Evolutionary conservation across 305 asterid species (phyloP).

Genomic region (Solanum chacoense): DNA sequence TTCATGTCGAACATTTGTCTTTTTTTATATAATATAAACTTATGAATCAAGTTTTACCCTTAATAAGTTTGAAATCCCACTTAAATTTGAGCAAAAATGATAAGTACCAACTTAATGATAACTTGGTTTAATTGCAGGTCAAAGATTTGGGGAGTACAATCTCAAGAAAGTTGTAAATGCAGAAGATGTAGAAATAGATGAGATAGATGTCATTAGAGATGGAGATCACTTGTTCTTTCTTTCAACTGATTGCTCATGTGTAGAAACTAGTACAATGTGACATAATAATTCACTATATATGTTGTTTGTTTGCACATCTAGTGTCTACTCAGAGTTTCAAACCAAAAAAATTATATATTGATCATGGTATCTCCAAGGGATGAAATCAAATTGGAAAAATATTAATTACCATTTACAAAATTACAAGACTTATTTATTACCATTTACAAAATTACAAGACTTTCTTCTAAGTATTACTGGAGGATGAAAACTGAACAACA

Average conservation of each 20-base stretch:
- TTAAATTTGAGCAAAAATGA: not conserved
- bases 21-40: not conserved
- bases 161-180: conserved; percentile 41
- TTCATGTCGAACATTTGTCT: not conserved
- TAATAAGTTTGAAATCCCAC: not conserved
- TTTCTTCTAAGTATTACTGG: not conserved
- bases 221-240: conserved; percentile 74
- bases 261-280: conserved; percentile 18
- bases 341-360: not conserved
- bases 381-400: not conserved
- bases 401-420: not conserved
- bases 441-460: not conserved
- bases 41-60: not conserved
- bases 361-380: not conserved
- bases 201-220: conserved; percentile 53
- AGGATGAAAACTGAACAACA: not conserved
- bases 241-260: conserved; percentile 19
- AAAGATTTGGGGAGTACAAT: conserved; percentile 52
- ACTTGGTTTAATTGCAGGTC: conserved; percentile 42
- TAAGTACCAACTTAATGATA: not conserved
- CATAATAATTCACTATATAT: conserved; percentile 8
- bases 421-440: not conserved
- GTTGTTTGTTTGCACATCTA: not conserved
- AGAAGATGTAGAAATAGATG: conserved; percentile 82
- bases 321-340: not conserved